Percentiles rank a stretch among this genome's conserved stretches.
Conservation (phyloP, 345 rosid genomes). For the Brassica cretica region DNA sequence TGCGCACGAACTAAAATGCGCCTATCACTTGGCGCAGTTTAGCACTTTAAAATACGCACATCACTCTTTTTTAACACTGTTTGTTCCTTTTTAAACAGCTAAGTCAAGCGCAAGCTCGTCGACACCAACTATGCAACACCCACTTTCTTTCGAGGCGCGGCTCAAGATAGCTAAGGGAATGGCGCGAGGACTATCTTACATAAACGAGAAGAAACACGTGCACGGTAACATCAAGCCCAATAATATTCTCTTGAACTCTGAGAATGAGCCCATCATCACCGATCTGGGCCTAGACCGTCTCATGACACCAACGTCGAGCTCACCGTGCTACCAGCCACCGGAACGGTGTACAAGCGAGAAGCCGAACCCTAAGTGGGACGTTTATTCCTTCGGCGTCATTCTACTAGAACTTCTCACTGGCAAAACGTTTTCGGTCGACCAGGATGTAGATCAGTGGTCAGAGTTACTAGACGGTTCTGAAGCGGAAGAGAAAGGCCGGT, state of each 20-base stretch:
- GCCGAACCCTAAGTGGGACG: slow-evolving; percentile 77
- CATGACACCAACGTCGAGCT: slow-evolving; percentile 19
- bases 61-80: not conserved
- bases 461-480: slow-evolving; percentile 17
- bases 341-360: slow-evolving; percentile 57
- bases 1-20: not conserved
- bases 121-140: slow-evolving; percentile 48
- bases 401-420: slow-evolving; percentile 77
- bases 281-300: slow-evolving; percentile 68
- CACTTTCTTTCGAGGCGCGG: slow-evolving; percentile 55
- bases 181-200: slow-evolving; percentile 69
- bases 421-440: slow-evolving; percentile 26
- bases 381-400: slow-evolving; percentile 68
- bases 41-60: not conserved
- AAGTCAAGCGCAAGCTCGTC: slow-evolving; percentile 43
- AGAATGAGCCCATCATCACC: slow-evolving; percentile 66
- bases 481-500: slow-evolving; percentile 50
- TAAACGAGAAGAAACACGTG: slow-evolving; percentile 74
- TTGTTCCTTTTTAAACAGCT: slow-evolving; percentile 6
- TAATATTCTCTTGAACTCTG: slow-evolving; percentile 64
- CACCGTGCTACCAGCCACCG: slow-evolving; percentile 51
- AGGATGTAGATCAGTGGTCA: slow-evolving; percentile 42
- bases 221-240: slow-evolving; percentile 78
- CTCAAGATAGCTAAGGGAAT: slow-evolving; percentile 82
- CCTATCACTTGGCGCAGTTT: not conserved